Base-by-base conservation (phyloP, 176 grass and related monocot genomes). In the Oryza officinalis region DNA sequence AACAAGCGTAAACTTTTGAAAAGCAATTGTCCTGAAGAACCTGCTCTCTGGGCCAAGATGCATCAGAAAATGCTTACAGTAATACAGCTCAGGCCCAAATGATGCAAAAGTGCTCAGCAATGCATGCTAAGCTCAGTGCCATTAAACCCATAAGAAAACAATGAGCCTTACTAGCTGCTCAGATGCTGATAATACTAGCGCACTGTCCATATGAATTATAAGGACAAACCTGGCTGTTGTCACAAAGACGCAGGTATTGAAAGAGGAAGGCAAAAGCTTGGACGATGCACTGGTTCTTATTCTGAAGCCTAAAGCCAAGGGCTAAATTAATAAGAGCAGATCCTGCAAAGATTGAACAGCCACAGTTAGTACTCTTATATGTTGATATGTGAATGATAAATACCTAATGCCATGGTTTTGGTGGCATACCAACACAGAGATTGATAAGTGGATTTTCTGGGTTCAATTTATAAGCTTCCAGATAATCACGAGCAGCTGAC, bases 221-320 rank as follows among this genome's bases (percentile, higher is more conserved):
- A 35, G 17, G 74, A 63, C 41, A 52, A 45, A 96, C 94, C 94
- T 98, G 96, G 77, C 89, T 92, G 44, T 88, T 84, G 63, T 69
- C 81, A 76, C 87, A 93, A 61, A 98, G 85, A 57, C 68, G 82
- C 30, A 95, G 72, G 87, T 93, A 95, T 50, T 74, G 89, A 30
- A 90, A 93, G 40, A 98, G 83, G 73, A 98, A 95, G 68, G 96
- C 87, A 83, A 98, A 92, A 28, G 88, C 96, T 93, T 95, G 96
- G 17, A 94, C 80, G 1, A 98, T 88, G 77, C 93, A 98, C 31
- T 95, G 80, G 79, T 98, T 92, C 85, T 98, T 98, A 67, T 98
- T 94, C 74, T 95, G 86, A 64, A 95, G 96, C 80, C 96, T 91
- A 77, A 98, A 95, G 85, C 96, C 96, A 65, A 95, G 96, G 27